phyloP scores from a whole-genome alignment of 2,329 filamentous ascomycete genomes.

The Lachnellula arida region DNA sequence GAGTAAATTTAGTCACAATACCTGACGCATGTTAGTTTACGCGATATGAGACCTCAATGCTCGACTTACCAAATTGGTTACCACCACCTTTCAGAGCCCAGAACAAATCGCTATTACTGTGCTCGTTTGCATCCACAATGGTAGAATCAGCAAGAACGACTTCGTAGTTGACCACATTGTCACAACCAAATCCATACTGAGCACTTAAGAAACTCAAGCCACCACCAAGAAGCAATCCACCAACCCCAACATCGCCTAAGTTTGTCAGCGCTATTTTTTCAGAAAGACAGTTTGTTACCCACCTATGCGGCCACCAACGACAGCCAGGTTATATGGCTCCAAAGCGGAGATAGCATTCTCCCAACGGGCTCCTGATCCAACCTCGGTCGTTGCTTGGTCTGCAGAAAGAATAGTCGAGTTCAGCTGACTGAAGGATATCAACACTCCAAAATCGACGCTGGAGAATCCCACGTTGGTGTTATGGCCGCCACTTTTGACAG shows the following conservation, averaged over 20 bases:
- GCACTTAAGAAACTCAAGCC: constrained; percentile 23
- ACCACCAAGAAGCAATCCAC: constrained; percentile 37
- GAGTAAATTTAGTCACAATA: constrained; percentile 33
- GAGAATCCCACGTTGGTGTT: constrained; percentile 36
- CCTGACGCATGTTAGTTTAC: constrained; percentile 24
- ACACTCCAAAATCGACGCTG: constrained; percentile 32
- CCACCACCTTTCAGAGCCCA: constrained; percentile 26
- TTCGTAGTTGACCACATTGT: constrained; percentile 43
- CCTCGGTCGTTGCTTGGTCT: constrained; percentile 21
- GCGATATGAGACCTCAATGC: constrained; percentile 21
- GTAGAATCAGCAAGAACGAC: constrained; percentile 28
- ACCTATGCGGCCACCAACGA: constrained; percentile 43
- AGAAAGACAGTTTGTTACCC: not conserved
- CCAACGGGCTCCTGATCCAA: constrained; percentile 30
- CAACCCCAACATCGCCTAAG: constrained; percentile 36
- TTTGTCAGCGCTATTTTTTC: constrained; percentile 7
- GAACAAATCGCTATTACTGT: constrained; percentile 18
- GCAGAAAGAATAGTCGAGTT: constrained; percentile 29
- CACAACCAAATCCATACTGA: constrained; percentile 44
- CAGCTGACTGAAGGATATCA: constrained; percentile 33
- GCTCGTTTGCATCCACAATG: constrained; percentile 22
- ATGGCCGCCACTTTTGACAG: constrained; percentile 41
- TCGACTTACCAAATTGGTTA: constrained; percentile 26
- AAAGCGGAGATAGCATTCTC: constrained; percentile 13
- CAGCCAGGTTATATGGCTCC: constrained; percentile 19